phyloP scores from a whole-genome alignment of 148 eudicot genomes.

The Hydrangea macrophylla region DNA sequence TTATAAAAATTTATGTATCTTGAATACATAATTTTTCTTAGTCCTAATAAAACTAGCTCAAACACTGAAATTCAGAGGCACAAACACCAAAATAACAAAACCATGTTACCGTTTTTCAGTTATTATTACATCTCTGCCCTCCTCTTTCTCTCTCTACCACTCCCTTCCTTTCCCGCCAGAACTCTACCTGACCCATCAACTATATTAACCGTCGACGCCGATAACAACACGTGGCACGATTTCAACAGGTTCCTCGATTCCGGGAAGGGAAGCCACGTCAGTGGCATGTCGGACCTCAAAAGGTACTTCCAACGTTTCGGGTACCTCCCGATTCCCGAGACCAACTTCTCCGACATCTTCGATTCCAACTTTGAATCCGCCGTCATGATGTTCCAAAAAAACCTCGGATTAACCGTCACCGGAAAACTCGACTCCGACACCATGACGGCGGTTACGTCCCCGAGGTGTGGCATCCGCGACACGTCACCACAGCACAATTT shows the following conservation, averaged over 20 bases:
- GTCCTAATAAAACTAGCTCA: slow-evolving; percentile 5
- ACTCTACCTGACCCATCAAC: slow-evolving; percentile 14
- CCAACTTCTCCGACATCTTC: slow-evolving; percentile 40
- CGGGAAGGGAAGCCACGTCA: slow-evolving; percentile 42
- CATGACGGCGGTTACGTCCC: slow-evolving; percentile 37
- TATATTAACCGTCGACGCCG: slow-evolving; percentile 17
- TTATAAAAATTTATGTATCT: no score
- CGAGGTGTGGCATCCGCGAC: slow-evolving; percentile 46
- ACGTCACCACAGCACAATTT: background rate
- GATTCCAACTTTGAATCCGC: slow-evolving; percentile 49
- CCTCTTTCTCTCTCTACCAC: slow-evolving; percentile 1
- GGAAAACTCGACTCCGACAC: slow-evolving; percentile 55
- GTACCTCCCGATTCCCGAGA: slow-evolving; percentile 33
- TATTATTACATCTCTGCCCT: slow-evolving; percentile 4
- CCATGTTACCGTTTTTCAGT: slow-evolving; percentile 34
- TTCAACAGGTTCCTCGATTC: slow-evolving; percentile 47
- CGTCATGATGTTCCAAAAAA: slow-evolving; percentile 43
- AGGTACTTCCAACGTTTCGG: slow-evolving; percentile 65
- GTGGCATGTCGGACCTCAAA: slow-evolving; percentile 59
- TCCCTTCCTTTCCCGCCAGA: slow-evolving; percentile 39
- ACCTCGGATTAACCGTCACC: slow-evolving; percentile 44
- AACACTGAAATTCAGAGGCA: background rate
- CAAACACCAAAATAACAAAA: slow-evolving; percentile 12
- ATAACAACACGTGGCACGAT: slow-evolving; percentile 42
- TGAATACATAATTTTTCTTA: background rate